Conservation (phyloP, 2,329 filamentous ascomycete species). For the Apiospora marii region DNA sequence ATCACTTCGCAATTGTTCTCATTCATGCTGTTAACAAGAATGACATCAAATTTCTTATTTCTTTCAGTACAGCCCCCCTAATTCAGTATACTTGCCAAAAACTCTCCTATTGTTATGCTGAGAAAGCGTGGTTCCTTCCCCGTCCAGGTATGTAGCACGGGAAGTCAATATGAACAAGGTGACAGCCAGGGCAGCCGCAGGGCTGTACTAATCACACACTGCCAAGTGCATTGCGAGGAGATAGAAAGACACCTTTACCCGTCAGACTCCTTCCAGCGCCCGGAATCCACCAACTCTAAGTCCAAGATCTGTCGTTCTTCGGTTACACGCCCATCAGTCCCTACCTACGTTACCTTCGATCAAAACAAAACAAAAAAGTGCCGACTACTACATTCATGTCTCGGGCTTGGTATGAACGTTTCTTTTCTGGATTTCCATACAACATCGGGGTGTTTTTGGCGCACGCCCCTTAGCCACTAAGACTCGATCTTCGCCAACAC, state of each 20-base stretch:
- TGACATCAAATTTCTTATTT: too few relatives aligned
- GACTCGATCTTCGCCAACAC: not conserved
- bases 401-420: not conserved
- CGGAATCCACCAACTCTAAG: not conserved
- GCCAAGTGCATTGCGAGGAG: not conserved
- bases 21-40: too few relatives aligned
- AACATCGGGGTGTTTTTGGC: not conserved
- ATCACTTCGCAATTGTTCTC: too few relatives aligned
- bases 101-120: too few relatives aligned
- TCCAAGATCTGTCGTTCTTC: slow-evolving; percentile 1
- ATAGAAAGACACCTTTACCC: not conserved
- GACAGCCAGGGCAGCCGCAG: not conserved
- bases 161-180: not conserved
- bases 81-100: too few relatives aligned
- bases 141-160: too few relatives aligned
- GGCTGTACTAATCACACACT: not conserved
- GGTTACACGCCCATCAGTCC: not conserved
- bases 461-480: not conserved
- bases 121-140: too few relatives aligned
- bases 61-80: too few relatives aligned
- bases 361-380: not conserved
- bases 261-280: too few relatives aligned
- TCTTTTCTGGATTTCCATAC: not conserved
- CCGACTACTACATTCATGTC: not conserved
- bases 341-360: not conserved